Conservation (phyloP, 768 basidiomycete species). For the Rhizopogon sp. region DNA sequence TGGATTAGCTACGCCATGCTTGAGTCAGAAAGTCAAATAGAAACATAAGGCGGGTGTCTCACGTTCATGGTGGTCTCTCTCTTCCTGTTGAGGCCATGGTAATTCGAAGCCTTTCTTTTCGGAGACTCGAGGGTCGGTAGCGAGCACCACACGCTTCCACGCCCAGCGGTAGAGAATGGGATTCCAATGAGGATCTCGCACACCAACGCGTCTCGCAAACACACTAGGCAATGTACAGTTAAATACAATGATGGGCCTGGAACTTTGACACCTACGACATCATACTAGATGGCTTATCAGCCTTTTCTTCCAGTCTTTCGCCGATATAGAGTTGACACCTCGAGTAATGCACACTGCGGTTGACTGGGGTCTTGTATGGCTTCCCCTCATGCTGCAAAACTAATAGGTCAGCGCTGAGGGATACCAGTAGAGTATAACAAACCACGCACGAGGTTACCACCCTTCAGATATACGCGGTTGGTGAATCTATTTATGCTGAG, state of each 20-base stretch:
- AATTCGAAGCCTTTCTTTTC: conserved; percentile 38
- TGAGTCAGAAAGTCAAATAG: neutral
- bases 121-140: conserved; percentile 55
- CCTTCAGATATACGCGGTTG: conserved; percentile 60
- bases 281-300: conserved; percentile 31
- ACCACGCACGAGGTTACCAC: conserved; percentile 26
- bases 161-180: conserved; percentile 49
- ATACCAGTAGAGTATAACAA: neutral
- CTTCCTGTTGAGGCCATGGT: conserved; percentile 64
- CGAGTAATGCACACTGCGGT: conserved; percentile 61
- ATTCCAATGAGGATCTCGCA: conserved; percentile 57
- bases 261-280: conserved; percentile 39
- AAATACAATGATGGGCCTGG: neutral
- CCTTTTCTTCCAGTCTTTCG: conserved; percentile 33
- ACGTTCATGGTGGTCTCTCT: conserved; percentile 30
- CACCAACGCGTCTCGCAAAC: conserved; percentile 69
- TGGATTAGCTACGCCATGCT: conserved; percentile 22
- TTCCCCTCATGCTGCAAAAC: conserved; percentile 12
- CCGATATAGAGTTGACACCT: conserved; percentile 77
- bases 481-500: conserved; percentile 67
- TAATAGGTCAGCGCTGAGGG: neutral
- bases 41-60: neutral
- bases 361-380: conserved; percentile 19
- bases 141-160: conserved; percentile 70
- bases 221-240: conserved; percentile 42